Base-by-base conservation (phyloP, 2,329 filamentous ascomycete genomes). In the Xylariomycetidae sp. region DNA sequence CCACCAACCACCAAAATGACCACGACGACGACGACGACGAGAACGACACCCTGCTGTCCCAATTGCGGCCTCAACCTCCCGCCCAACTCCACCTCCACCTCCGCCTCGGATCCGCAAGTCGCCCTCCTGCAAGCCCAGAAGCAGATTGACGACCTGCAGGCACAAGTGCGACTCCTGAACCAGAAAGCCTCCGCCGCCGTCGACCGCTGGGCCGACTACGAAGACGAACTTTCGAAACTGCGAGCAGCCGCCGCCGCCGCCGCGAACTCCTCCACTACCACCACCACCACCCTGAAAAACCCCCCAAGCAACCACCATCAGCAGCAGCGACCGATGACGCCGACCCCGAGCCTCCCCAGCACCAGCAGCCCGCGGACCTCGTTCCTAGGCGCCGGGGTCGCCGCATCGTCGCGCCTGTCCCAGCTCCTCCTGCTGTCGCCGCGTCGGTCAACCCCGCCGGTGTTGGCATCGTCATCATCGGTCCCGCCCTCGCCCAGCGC, bases 201-300 rank as follows among this genome's bases (percentile, higher is more conserved):
- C 42, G 73, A 79, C 58, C 74, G 72, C 54, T 80, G 74, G 73
- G 82, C 85, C 52, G 82, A 88, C 64, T 88, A 88, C 68, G 85
- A 90, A 62, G 84, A 88, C 59, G 82, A 88, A 56, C 71, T 88
- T 25, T 68, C 76, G 27, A 66, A 61, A 27, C 67, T 88, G 34
- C 76, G 76, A 45, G 63, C 61, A 51, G 53, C 44, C 31, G 49
- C 47, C 44, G 47, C 44, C 30, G 47, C 42, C 35, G 35, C 41
- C 9, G 44, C 46, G 38, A 51, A 48, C 5, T 53, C 50, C 32
- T 42, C 42, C 38, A 53, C 45, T 15, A 54, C 23, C 40, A 55
- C 27, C 55, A 55, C 30, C 33, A 36, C 23, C 33, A 25, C 39
- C 29, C n/a, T n/a, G n/a, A n/a, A n/a, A n/a, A 16, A 27, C 33